Conservation (phyloP, 352 stramenopile species). For the Phytophthora hybrid region DNA sequence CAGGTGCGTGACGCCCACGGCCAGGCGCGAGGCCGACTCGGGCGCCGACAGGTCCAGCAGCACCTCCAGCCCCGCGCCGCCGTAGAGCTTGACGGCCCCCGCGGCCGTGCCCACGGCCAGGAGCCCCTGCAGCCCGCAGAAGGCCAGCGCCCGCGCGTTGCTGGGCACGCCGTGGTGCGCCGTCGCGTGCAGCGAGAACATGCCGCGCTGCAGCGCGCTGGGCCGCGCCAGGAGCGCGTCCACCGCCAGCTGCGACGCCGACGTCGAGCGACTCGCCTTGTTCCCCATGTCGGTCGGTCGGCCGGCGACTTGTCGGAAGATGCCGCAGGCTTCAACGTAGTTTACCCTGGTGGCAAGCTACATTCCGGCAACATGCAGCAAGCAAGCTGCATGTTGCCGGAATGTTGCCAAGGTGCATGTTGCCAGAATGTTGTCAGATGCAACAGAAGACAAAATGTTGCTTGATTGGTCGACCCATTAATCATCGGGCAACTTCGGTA, state of each 20-base stretch:
- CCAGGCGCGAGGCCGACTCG: conserved; percentile 40
- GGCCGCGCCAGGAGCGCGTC: conserved; percentile 47
- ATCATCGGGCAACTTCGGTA: too few relatives aligned
- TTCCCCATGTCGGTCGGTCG: conserved; percentile 58
- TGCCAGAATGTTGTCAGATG: too few relatives aligned
- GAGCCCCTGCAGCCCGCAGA: conserved; percentile 68
- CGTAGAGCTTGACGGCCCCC: conserved; percentile 75
- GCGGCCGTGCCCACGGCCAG: conserved; percentile 74
- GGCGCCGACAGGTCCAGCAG: conserved; percentile 49
- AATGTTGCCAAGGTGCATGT: too few relatives aligned
- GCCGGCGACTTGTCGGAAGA: too few relatives aligned
- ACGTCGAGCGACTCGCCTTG: conserved; percentile 57
- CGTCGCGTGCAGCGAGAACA: conserved; percentile 59
- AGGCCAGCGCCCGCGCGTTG: conserved; percentile 66
- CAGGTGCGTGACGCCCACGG: conserved; percentile 58
- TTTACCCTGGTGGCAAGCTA: too few relatives aligned
- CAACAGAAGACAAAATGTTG: too few relatives aligned
- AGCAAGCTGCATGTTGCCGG: too few relatives aligned
- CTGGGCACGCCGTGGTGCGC: conserved; percentile 78
- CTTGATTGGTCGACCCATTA: too few relatives aligned
- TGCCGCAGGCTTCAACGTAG: too few relatives aligned
- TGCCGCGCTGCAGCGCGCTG: conserved; percentile 46
- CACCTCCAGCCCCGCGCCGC: conserved; percentile 65
- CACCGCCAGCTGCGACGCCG: conserved; percentile 50
- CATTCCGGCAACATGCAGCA: too few relatives aligned